phyloP scores from a whole-genome alignment of 495 filamentous ascomycete genomes.

The Achaetomiella virescens region DNA sequence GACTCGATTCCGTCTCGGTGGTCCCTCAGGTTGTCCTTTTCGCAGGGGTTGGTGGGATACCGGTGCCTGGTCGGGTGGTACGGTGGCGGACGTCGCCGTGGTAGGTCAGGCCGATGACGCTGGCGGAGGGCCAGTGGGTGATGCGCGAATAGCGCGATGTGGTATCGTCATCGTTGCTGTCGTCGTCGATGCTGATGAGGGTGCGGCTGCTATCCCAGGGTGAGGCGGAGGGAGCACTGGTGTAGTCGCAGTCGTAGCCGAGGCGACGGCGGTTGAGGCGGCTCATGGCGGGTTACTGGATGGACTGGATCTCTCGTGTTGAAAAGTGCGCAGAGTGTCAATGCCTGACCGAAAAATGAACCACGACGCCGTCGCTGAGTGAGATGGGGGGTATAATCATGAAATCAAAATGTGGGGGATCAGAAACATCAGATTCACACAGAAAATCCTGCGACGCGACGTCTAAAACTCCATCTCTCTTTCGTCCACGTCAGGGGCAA shows the following conservation, averaged over 20 bases:
- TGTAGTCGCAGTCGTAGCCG: constrained; percentile 9
- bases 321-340: too few relatives aligned
- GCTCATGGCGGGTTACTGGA: constrained; percentile 2
- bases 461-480: too few relatives aligned
- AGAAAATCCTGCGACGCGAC: too few relatives aligned
- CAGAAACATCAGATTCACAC: too few relatives aligned
- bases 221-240: not conserved
- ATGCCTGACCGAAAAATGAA: too few relatives aligned
- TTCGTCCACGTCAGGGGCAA: too few relatives aligned
- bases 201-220: not conserved
- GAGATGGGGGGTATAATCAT: too few relatives aligned
- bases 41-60: not conserved
- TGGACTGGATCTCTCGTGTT: too few relatives aligned
- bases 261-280: constrained; percentile 8
- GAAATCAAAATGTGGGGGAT: too few relatives aligned
- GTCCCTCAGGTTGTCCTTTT: not conserved
- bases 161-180: not conserved
- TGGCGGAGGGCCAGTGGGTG: constrained; percentile 6
- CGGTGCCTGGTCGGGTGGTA: not conserved
- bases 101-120: constrained; percentile 6
- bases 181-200: not conserved
- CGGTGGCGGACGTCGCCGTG: constrained; percentile 2
- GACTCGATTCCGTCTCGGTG: not conserved
- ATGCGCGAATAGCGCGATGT: not conserved
- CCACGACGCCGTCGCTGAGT: too few relatives aligned